Conservation (phyloP, 352 stramenopile genomes). For the Pythium phragmitis region DNA sequence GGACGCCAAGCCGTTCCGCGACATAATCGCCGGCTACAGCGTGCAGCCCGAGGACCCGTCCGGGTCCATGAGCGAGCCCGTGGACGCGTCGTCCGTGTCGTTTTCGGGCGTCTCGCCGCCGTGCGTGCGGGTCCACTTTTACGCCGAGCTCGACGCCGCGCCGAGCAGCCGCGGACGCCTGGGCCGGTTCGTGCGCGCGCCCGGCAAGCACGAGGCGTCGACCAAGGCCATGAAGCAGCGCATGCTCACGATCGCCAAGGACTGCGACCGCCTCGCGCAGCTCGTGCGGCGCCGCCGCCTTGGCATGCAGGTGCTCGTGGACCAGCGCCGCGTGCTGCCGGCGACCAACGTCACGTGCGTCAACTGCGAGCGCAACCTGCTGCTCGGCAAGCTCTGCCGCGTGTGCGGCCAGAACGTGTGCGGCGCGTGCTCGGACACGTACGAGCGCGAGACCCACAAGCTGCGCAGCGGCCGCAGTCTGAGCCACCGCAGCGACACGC, state of each 20-base stretch:
- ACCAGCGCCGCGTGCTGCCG: slow-evolving; percentile 37
- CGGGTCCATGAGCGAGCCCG: too few species aligned
- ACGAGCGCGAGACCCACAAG: slow-evolving; percentile 26
- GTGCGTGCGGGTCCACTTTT: slow-evolving; percentile 23
- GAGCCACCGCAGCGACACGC: background rate
- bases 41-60: slow-evolving; percentile 7
- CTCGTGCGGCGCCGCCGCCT: slow-evolving; percentile 63
- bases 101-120: background rate
- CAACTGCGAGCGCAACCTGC: slow-evolving; percentile 47
- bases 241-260: slow-evolving; percentile 20
- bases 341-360: slow-evolving; percentile 47
- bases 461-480: background rate
- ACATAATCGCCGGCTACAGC: slow-evolving; percentile 15
- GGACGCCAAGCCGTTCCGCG: slow-evolving; percentile 9
- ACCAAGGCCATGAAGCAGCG: slow-evolving; percentile 20
- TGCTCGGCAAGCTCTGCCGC: slow-evolving; percentile 45
- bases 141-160: slow-evolving; percentile 16
- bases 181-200: background rate
- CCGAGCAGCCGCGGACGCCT: background rate
- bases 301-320: slow-evolving; percentile 51
- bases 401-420: slow-evolving; percentile 65
- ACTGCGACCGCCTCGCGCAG: slow-evolving; percentile 34
- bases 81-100: background rate
- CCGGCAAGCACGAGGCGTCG: slow-evolving; percentile 12
- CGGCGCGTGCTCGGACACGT: slow-evolving; percentile 38